Conservation (phyloP, 1,284 basidiomycete genomes). For the Ganoderma resinaceum region DNA sequence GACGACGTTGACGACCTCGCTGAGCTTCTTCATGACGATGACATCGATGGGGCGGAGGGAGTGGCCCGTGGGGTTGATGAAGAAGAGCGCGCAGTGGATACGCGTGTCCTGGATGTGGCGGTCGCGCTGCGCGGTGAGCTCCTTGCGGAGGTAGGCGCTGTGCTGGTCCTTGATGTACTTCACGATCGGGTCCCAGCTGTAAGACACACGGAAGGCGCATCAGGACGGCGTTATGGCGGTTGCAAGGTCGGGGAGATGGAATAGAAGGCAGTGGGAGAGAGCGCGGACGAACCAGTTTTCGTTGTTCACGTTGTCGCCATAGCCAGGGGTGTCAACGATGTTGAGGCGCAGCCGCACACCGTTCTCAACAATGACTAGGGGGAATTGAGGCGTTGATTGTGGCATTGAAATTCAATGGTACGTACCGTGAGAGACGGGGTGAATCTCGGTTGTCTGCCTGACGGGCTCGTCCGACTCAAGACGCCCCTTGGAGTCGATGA, state of each 20-base stretch:
- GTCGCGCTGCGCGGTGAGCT: conserved; percentile 98
- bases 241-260: background rate
- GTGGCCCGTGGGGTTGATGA: conserved; percentile 98
- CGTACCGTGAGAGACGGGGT: conserved; percentile 92
- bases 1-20: conserved; percentile 98
- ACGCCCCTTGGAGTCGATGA: conserved; percentile 97
- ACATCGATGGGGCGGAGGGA: conserved; percentile 94
- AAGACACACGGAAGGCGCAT: conserved; percentile 8
- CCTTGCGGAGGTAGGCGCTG: conserved; percentile 98
- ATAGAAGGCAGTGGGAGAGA: conserved; percentile 1
- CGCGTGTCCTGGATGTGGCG: conserved; percentile 98
- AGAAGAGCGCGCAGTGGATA: conserved; percentile 98
- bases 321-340: conserved; percentile 99
- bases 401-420: conserved; percentile 20
- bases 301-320: conserved; percentile 99
- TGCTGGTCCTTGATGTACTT: conserved; percentile 99
- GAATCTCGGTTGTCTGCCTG: conserved; percentile 96
- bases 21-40: conserved; percentile 98
- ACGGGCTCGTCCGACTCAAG: conserved; percentile 87
- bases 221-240: conserved; percentile 10
- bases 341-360: conserved; percentile 95
- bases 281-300: conserved; percentile 84
- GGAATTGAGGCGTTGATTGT: background rate
- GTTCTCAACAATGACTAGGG: conserved; percentile 92
- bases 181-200: conserved; percentile 97